Conservation (phyloP, 768 basidiomycete genomes). For the Mycena rosella region DNA sequence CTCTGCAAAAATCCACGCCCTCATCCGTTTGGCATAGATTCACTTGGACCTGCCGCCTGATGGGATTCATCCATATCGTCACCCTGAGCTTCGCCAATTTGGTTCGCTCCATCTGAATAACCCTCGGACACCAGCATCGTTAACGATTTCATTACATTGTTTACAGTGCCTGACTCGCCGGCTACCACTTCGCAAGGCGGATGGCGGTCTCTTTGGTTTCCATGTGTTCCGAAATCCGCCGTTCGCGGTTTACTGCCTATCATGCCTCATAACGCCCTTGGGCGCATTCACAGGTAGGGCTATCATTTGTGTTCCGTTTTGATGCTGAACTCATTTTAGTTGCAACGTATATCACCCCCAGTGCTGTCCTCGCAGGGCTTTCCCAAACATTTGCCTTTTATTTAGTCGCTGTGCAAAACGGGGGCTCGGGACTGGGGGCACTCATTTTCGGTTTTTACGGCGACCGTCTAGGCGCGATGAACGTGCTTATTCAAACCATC, state of each 20-base stretch:
- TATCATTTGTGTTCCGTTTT: background rate
- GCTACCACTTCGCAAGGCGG: background rate
- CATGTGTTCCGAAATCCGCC: background rate
- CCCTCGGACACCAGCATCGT: too few relatives aligned
- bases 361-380: background rate
- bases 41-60: conserved; percentile 2
- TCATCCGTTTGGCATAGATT: background rate
- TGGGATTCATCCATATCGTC: conserved; percentile 8
- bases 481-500: background rate
- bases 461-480: conserved; percentile 2
- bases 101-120: background rate
- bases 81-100: background rate
- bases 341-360: background rate
- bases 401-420: background rate
- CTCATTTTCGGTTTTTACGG: background rate
- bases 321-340: background rate
- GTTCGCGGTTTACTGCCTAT: background rate
- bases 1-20: background rate
- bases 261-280: background rate
- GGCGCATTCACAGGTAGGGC: background rate
- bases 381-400: conserved; percentile 5
- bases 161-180: conserved; percentile 2
- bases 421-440: background rate
- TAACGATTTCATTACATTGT: too few relatives aligned
- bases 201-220: background rate